Evolutionary conservation across 73 alveolate genomes (phyloP).

Genomic region (Paramecium sexaurelia): DNA sequence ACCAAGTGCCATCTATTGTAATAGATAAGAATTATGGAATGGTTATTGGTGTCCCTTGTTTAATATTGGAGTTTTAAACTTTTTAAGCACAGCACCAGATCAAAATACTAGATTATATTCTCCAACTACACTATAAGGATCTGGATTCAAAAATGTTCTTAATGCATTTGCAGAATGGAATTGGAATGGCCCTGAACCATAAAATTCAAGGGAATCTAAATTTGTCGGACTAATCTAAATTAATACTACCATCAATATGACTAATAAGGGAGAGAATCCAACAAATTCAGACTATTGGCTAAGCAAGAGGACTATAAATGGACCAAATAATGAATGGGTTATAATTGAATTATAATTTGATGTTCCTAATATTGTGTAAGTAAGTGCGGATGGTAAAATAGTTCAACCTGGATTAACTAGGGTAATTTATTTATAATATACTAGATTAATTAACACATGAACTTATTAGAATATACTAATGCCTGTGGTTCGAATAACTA

Average conservation of each 20-base stretch:
- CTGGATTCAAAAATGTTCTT: conserved; percentile 11
- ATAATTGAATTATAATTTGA: conserved; percentile 11
- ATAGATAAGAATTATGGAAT: conserved; percentile 34
- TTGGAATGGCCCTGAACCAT: conserved; percentile 70
- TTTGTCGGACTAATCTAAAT: conserved; percentile 38
- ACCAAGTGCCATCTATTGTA: conserved; percentile 8
- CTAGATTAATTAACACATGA: background rate
- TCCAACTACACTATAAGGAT: conserved; percentile 26
- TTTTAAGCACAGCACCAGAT: conserved; percentile 63
- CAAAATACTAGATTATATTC: conserved; percentile 49
- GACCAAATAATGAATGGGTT: conserved; percentile 31
- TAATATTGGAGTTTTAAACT: conserved; percentile 11
- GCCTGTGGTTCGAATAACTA: conserved; percentile 63
- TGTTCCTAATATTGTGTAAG: background rate
- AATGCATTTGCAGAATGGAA: conserved; percentile 63
- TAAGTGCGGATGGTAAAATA: background rate
- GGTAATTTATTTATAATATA: background rate
- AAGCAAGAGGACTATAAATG: background rate
- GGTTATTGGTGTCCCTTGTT: conserved; percentile 43
- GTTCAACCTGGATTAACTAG: conserved; percentile 37
- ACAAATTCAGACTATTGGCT: conserved; percentile 43
- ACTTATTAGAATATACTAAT: background rate
- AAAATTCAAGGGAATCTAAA: conserved; percentile 56
- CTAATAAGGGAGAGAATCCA: conserved; percentile 59
- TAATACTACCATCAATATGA: conserved; percentile 5